Base-by-base conservation (phyloP, 2,329 filamentous ascomycete species). In the Botrytis elliptica region DNA sequence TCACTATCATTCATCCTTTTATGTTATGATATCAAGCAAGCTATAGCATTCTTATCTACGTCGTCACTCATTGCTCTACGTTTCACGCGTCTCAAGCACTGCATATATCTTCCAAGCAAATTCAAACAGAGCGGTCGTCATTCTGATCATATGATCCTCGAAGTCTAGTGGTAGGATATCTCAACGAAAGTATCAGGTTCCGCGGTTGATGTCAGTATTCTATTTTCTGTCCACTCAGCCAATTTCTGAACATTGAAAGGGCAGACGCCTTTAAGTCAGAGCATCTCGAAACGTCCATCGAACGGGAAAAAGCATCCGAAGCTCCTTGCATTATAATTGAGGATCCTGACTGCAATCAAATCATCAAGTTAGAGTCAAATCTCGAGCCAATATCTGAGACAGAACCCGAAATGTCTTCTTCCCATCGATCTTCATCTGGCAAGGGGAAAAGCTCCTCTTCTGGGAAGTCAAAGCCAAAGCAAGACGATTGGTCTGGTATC, bases 401-500 rank as follows among this genome's bases (percentile, higher is more conserved):
- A 42, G 76, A 79, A 76, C 78, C 74, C 49, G 74, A 78, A 62
- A 80, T 80, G 79, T 79, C 79, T 74, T 80, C 79, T 14, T 78
- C 79, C 36, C 77, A 79, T 60, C 77, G 77, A 29, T 79, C 78
- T 40, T 78, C 75, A 25, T 75, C 76, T 42, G 77, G 75, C 44
- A 76, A 77, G 14, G 79, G 77, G 14, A 75, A 74, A 38, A 78
- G 78, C 49, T 52, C 55, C 9, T 77, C 76, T 55, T 77, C 76
- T 9, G 77, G 77, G 16, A 79, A 78, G n/a, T 87, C 84, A 8
- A 83, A 83, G 46, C 67, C 81, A 36, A 87, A 82, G 75, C 77
- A 79, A 75, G 86, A 92, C 76, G 89, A 93, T 82, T 94, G 92
- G 92, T 85, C 88, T 42, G 87, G 90, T 0, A 86, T 94, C 62